phyloP scores from a whole-genome alignment of 441 rosid genomes.

The Adansonia rubrostipa region DNA sequence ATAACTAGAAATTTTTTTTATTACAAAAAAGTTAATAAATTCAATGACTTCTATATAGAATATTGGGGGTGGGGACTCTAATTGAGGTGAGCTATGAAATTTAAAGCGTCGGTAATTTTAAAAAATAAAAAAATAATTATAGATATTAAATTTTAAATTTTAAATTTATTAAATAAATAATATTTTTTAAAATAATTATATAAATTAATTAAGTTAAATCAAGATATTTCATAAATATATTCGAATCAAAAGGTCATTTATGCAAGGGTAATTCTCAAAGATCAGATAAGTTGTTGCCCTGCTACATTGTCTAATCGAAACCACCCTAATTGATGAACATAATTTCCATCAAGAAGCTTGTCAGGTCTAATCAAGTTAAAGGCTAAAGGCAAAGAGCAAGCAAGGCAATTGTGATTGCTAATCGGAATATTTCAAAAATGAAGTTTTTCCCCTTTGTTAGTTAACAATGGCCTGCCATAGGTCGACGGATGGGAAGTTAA shows the following conservation, averaged over 20 bases:
- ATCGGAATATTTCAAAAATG: background rate
- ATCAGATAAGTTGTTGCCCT: background rate
- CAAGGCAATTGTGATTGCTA: background rate
- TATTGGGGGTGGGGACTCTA: background rate
- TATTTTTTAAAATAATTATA: no score
- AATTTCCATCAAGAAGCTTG: conserved; percentile 7
- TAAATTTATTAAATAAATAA: no score
- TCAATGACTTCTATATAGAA: background rate
- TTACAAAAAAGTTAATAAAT: background rate
- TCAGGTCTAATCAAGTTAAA: conserved; percentile 16
- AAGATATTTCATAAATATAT: background rate
- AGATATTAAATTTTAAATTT: no score
- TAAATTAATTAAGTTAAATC: no score
- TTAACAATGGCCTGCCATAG: no score
- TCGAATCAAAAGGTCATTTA: background rate
- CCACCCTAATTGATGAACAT: background rate
- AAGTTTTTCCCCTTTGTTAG: background rate
- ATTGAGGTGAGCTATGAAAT: background rate
- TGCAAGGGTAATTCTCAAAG: background rate
- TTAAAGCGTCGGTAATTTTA: no score
- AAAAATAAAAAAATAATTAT: background rate
- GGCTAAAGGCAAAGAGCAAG: background rate
- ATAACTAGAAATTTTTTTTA: background rate
- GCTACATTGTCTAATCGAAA: conserved; percentile 26
- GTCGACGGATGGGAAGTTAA: background rate